phyloP scores from a whole-genome alignment of 352 stramenopile species.

The Albugo candida region DNA sequence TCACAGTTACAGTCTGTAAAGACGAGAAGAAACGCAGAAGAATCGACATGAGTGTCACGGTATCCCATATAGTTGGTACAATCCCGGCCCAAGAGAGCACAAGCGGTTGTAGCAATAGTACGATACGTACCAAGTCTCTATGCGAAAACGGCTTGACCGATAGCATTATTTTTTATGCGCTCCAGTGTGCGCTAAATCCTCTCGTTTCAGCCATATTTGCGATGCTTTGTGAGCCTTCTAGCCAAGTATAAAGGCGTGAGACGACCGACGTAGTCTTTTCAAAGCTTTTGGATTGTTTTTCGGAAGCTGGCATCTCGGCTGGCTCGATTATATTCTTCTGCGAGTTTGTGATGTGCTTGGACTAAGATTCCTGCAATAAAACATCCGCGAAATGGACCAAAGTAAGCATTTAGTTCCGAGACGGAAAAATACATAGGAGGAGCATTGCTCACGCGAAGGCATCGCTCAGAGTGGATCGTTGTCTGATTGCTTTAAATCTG shows the following conservation, averaged over 20 bases:
- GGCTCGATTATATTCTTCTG: slow-evolving; percentile 83
- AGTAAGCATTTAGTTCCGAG: slow-evolving; percentile 70
- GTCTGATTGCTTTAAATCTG: too few species aligned
- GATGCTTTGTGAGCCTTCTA: slow-evolving; percentile 89
- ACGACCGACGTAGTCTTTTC: slow-evolving; percentile 85
- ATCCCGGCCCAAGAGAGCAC: slow-evolving; percentile 90
- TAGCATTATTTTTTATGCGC: slow-evolving; percentile 96
- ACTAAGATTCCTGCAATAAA: slow-evolving; percentile 97
- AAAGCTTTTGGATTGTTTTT: slow-evolving; percentile 90
- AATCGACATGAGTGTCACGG: slow-evolving; percentile 89
- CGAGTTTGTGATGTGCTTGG: slow-evolving; percentile 90
- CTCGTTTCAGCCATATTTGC: slow-evolving; percentile 99
- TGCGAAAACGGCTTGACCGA: slow-evolving; percentile 90
- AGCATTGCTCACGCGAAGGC: slow-evolving; percentile 49
- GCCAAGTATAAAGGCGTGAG: slow-evolving; percentile 94
- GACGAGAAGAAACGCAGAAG: too few species aligned
- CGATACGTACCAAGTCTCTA: slow-evolving; percentile 93
- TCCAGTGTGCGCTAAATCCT: slow-evolving; percentile 95
- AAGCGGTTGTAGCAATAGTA: slow-evolving; percentile 97
- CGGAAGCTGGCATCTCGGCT: slow-evolving; percentile 90
- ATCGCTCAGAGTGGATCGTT: slow-evolving; percentile 9
- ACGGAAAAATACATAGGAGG: slow-evolving; percentile 37
- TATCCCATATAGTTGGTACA: slow-evolving; percentile 98
- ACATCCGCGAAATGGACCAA: slow-evolving; percentile 89
- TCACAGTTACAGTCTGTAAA: too few species aligned